phyloP scores from a whole-genome alignment of 805 yeast species.

The Candida palmyrensis region DNA sequence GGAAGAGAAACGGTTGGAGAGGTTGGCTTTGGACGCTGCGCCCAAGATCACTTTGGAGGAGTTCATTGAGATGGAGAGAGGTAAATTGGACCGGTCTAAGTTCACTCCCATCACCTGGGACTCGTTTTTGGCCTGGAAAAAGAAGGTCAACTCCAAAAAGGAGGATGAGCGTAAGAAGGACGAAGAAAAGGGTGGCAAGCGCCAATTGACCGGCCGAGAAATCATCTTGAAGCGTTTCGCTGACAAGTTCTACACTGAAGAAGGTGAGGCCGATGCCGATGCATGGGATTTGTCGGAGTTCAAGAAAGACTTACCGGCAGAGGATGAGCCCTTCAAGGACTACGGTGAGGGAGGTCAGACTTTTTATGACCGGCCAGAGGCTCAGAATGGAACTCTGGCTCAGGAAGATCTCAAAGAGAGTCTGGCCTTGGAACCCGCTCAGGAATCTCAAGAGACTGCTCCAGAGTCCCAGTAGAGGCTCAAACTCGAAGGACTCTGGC shows the following conservation, averaged over 20 bases:
- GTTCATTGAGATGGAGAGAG: conserved; percentile 90
- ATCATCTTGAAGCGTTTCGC: conserved; percentile 56
- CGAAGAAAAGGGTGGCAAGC: conserved; percentile 35
- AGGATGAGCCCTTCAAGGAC: conserved; percentile 50
- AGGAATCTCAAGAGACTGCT: no score
- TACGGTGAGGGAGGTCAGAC: conserved; percentile 82
- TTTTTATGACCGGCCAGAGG: no score
- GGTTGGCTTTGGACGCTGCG: conserved; percentile 73
- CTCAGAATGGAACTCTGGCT: no score
- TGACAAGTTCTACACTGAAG: conserved; percentile 51
- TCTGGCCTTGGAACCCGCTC: no score
- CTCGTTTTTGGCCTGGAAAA: conserved; percentile 79
- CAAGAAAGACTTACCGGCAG: conserved; percentile 50
- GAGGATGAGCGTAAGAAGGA: conserved; percentile 32
- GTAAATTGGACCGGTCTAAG: conserved; percentile 64
- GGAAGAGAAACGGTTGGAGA: conserved; percentile 89
- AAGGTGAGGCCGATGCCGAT: conserved; percentile 42
- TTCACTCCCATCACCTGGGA: conserved; percentile 86
- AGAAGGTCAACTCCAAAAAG: conserved; percentile 56
- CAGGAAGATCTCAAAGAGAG: no score
- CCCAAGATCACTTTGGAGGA: conserved; percentile 94
- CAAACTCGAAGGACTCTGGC: no score
- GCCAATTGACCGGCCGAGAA: conserved; percentile 62
- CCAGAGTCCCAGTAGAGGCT: no score
- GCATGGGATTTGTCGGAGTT: conserved; percentile 56